These are phyloP conservation scores for Phytophthora foliorum DNA, from an alignment of 352 stramenopile species.

Conservation along the genomic window DNA sequence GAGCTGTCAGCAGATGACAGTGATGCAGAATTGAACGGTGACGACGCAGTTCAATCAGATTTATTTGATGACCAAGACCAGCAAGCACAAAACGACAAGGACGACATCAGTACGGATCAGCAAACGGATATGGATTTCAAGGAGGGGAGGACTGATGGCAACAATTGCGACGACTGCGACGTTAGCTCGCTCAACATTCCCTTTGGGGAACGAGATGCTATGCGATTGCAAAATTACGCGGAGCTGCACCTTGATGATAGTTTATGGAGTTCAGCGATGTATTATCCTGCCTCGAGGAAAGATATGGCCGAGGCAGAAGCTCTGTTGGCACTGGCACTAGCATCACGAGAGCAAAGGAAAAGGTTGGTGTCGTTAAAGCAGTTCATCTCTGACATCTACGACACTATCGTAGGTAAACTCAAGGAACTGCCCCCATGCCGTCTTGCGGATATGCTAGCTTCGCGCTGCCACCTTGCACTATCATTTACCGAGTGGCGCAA, in stretches of 20 bases:
- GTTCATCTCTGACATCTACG: constrained; percentile 78
- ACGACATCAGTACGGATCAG: constrained; percentile 7
- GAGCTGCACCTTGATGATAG: constrained; percentile 48
- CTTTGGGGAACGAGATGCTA: constrained; percentile 32
- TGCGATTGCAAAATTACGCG: constrained; percentile 37
- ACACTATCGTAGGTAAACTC: constrained; percentile 64
- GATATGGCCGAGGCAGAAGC: constrained; percentile 17
- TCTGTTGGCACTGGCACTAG: constrained; percentile 38
- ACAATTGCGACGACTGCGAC: constrained; percentile 4
- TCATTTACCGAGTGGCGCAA: constrained; percentile 57
- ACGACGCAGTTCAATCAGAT: constrained; percentile 19
- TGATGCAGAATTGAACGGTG: constrained; percentile 2
- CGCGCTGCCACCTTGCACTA: constrained; percentile 54
- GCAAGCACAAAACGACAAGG: constrained; percentile 5
- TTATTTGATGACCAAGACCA: constrained; percentile 10
- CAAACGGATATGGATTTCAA: constrained; percentile 1
- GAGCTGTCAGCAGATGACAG: constrained; percentile 7
- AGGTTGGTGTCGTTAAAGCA: constrained; percentile 63
- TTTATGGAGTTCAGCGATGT: constrained; percentile 43
- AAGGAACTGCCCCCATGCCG: constrained; percentile 37
- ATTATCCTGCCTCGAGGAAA: constrained; percentile 33
- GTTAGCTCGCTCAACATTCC: constrained; percentile 13
- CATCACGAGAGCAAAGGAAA: constrained; percentile 64
- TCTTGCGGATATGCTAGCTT: constrained; percentile 40
- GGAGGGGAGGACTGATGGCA: background rate